Evolutionary conservation across 192 early-diverging fungal species (phyloP).

Genomic region (Backusella macrospora): DNA sequence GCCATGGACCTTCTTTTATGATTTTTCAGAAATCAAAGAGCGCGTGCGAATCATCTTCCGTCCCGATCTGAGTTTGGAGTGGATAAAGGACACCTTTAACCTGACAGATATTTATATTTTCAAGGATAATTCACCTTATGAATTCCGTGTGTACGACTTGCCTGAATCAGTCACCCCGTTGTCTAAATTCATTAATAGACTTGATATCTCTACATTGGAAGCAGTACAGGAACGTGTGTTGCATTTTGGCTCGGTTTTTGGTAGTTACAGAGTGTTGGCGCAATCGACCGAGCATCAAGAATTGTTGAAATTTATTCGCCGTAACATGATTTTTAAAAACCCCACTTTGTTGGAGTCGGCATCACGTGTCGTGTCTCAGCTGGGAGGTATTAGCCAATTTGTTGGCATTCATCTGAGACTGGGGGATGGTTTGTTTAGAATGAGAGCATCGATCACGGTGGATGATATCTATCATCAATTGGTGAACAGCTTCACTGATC

Average conservation of each 20-base stretch:
- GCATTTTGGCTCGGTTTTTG: slow-evolving; percentile 60
- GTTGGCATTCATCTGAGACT: slow-evolving; percentile 57
- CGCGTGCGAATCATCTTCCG: slow-evolving; percentile 44
- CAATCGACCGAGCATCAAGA: slow-evolving; percentile 46
- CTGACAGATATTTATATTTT: slow-evolving; percentile 47
- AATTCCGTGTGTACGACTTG: slow-evolving; percentile 60
- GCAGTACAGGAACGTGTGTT: slow-evolving; percentile 41
- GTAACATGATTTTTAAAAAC: slow-evolving; percentile 52
- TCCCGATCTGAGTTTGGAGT: slow-evolving; percentile 51
- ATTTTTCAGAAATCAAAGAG: slow-evolving; percentile 44
- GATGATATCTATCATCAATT: slow-evolving; percentile 51
- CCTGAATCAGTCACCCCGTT: slow-evolving; percentile 39
- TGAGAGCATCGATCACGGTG: slow-evolving; percentile 45
- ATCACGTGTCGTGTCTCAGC: slow-evolving; percentile 43
- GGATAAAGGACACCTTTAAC: slow-evolving; percentile 48
- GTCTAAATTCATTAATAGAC: slow-evolving; percentile 42
- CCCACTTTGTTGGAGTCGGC: slow-evolving; percentile 49
- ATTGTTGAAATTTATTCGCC: slow-evolving; percentile 42
- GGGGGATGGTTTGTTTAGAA: slow-evolving; percentile 54
- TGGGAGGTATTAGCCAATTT: slow-evolving; percentile 52
- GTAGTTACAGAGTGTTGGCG: slow-evolving; percentile 47
- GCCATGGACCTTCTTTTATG: slow-evolving; percentile 60
- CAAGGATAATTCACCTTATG: slow-evolving; percentile 51
- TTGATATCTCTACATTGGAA: slow-evolving; percentile 42
- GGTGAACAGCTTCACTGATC: slow-evolving; percentile 43